Evolutionary conservation across 208 protist genomes (phyloP), one percentile per base, ranked within the genome.

Genomic region (Trypanosoma mega): DNA sequence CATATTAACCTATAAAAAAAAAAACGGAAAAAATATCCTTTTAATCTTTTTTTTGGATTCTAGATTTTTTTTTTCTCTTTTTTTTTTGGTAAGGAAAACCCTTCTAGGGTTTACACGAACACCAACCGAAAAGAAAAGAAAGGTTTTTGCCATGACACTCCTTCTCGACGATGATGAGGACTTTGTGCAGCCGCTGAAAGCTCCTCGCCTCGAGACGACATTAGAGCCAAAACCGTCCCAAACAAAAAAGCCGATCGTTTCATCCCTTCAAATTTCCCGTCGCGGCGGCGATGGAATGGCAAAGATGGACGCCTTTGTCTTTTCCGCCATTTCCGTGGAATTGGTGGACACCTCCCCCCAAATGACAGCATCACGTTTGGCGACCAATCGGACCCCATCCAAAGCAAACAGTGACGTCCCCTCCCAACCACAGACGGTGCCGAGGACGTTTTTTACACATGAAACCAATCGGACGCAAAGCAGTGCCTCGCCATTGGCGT

Each of bases 111-210:
- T n/a, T n/a, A n/a, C n/a, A n/a, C n/a, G n/a, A n/a, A n/a, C n/a
- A n/a, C n/a, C n/a, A n/a, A 50, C 6, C 45, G 8, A n/a, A 16
- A 51, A 41, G 30, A 37, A 58, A 18, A 16, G 18, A 49, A 45
- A n/a, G 1, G 47, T 16, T 20, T 2, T 14, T 20, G 44, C 11
- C 11, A 68, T 64, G 41, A 70, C 71, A 59, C 44, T 76, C 9
- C 68, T 92, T n/a, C 54, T 88, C 3, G 68, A 86, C 2, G 85
- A 92, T 43, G 82, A 92, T 23, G 85, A 90, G 2, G 72, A 82
- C 33, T 52, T 54, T 53, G 39, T 46, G 0, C 56, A 21, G 36
- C 36, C 46, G 16, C 7, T 51, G 3, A 68, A 68, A 26, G 9
- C 16, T 24, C 11, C 29, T 18, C 26, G 60, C 4, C n/a, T 62